Conservation (phyloP, 179 eudicot species). For the Silene coronaria region DNA sequence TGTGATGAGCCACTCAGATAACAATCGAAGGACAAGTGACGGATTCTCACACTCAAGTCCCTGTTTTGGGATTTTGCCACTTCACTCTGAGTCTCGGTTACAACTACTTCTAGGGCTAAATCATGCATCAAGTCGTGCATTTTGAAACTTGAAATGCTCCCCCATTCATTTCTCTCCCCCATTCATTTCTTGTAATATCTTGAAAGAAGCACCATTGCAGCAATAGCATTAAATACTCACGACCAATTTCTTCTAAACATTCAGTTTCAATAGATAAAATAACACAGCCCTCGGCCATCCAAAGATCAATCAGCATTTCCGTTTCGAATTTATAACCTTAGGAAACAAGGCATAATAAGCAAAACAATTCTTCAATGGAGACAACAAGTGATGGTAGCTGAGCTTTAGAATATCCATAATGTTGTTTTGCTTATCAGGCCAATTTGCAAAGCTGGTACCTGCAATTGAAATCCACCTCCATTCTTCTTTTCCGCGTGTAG, state of each 20-base stretch:
- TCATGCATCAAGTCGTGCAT: constrained; percentile 32
- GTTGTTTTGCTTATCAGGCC: neutral
- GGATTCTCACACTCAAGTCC: neutral
- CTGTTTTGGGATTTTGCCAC: neutral
- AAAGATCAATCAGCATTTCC: constrained; percentile 13
- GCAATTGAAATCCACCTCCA: constrained; percentile 12
- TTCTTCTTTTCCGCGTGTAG: neutral
- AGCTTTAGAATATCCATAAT: constrained; percentile 12
- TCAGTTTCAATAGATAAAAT: neutral
- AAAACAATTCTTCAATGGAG: constrained; percentile 18
- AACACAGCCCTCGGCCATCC: constrained; percentile 36
- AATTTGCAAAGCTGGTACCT: neutral
- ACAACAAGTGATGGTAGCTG: constrained; percentile 17
- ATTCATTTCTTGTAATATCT: constrained; percentile 10
- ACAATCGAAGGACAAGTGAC: constrained; percentile 13
- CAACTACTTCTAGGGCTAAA: constrained; percentile 16
- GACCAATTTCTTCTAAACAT: constrained; percentile 24
- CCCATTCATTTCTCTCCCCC: constrained; percentile 18
- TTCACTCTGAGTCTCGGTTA: constrained; percentile 7
- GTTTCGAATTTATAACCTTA: constrained; percentile 8
- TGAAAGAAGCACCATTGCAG: constrained; percentile 28
- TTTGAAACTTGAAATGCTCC: constrained; percentile 10
- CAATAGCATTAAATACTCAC: constrained; percentile 20
- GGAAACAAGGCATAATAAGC: constrained; percentile 27
- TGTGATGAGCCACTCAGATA: neutral